These are phyloP conservation scores for Fraxinus anomala DNA, from an alignment of 257 asterid genomes.

Conservation along the genomic window DNA sequence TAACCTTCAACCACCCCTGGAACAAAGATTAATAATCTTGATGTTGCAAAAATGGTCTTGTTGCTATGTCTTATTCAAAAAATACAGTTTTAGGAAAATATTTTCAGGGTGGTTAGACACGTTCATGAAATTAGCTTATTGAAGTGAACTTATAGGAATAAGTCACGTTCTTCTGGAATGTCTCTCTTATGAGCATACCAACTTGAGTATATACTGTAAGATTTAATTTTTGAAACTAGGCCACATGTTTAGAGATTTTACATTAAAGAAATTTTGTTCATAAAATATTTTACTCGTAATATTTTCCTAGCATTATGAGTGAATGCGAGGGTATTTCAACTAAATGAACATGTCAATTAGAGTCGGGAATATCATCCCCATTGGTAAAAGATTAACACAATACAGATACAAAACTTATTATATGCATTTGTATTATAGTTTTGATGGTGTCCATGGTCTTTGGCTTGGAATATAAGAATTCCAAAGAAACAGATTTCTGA, in stretches of 20 bases:
- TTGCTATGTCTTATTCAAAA: not conserved
- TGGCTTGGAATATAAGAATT: not conserved
- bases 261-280: not conserved
- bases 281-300: not conserved
- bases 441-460: not conserved
- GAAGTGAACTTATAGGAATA: not conserved
- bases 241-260: not conserved
- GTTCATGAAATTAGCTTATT: not conserved
- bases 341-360: not conserved
- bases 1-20: not conserved
- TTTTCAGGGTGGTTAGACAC: not conserved
- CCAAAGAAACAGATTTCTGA: not conserved
- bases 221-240: not conserved
- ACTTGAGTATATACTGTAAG: not conserved
- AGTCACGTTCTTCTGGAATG: not conserved
- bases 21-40: slow-evolving; percentile 1
- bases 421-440: not conserved
- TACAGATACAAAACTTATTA: not conserved
- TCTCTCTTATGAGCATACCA: not conserved
- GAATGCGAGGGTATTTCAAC: not conserved
- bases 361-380: not conserved
- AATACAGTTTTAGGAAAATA: not conserved
- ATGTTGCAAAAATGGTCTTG: not conserved
- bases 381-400: not conserved
- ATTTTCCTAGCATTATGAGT: not conserved